Evolutionary conservation across 2,329 filamentous ascomycete genomes (phyloP).

Genomic region (Ophiostoma perfectum): DNA sequence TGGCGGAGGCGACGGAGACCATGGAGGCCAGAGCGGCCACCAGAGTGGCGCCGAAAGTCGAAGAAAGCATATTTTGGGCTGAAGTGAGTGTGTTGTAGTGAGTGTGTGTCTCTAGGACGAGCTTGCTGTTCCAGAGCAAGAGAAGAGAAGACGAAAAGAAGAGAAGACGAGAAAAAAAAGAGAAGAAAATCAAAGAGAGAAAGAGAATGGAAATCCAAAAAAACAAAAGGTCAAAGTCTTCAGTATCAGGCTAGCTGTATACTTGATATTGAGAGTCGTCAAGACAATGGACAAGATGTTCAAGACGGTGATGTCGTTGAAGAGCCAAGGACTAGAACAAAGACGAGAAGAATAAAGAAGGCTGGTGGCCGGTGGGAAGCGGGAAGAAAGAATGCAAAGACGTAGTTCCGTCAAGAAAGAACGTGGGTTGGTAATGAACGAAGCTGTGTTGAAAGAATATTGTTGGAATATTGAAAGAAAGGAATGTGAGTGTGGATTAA

Average conservation of each 20-base stretch:
- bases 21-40: slow-evolving; percentile 35
- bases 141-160: background rate
- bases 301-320: slow-evolving; percentile 3
- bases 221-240: background rate
- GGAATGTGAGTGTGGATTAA: slow-evolving; percentile 14
- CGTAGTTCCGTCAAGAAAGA: slow-evolving; percentile 10
- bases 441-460: background rate
- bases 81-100: background rate
- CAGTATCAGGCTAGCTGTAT: background rate
- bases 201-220: background rate
- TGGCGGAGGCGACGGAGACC: slow-evolving; percentile 36
- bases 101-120: slow-evolving; percentile 5
- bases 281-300: slow-evolving; percentile 4
- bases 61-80: slow-evolving; percentile 15
- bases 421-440: background rate
- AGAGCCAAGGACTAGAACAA: background rate
- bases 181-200: background rate
- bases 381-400: background rate
- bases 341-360: background rate
- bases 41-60: slow-evolving; percentile 18
- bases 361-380: background rate
- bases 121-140: slow-evolving; percentile 1
- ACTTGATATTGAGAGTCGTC: background rate
- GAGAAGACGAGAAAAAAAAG: background rate
- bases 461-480: slow-evolving; percentile 7